These are phyloP conservation scores for Melaleuca alternifolia DNA, from an alignment of 345 rosid species.

Conservation along the genomic window DNA sequence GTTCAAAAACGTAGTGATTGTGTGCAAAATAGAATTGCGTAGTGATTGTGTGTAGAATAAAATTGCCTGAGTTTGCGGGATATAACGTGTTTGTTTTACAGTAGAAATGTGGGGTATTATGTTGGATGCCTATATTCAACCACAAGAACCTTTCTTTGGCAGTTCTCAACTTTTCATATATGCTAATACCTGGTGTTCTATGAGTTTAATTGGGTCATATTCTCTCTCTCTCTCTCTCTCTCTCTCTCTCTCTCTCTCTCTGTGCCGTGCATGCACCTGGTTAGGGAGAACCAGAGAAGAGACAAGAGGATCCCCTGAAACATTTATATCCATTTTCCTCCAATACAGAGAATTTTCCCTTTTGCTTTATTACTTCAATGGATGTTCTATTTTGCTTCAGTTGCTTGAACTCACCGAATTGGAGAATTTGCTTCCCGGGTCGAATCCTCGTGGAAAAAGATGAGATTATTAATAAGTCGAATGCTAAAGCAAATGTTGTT, in stretches of 20 bases:
- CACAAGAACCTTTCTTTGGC: not conserved
- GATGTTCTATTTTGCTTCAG: not conserved
- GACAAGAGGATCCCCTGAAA: too few relatives aligned
- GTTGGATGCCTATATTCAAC: not conserved
- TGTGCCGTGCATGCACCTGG: not conserved
- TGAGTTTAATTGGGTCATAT: not conserved
- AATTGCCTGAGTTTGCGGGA: not conserved
- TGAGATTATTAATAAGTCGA: too few relatives aligned
- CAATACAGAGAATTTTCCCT: not conserved
- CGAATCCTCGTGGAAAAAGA: not conserved
- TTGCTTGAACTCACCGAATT: not conserved
- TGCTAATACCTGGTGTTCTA: not conserved
- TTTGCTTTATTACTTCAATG: not conserved
- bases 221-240: not conserved
- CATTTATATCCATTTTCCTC: not conserved
- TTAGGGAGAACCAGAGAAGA: too few relatives aligned
- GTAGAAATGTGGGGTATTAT: not conserved
- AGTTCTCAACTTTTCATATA: not conserved
- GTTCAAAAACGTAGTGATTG: not conserved
- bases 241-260: too few relatives aligned
- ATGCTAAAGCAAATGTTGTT: too few relatives aligned
- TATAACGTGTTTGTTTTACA: not conserved
- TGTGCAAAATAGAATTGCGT: not conserved
- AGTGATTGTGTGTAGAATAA: not conserved
- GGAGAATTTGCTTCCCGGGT: not conserved